Conservation (phyloP, 2,329 filamentous ascomycete species). For the Simplicillium sp. region DNA sequence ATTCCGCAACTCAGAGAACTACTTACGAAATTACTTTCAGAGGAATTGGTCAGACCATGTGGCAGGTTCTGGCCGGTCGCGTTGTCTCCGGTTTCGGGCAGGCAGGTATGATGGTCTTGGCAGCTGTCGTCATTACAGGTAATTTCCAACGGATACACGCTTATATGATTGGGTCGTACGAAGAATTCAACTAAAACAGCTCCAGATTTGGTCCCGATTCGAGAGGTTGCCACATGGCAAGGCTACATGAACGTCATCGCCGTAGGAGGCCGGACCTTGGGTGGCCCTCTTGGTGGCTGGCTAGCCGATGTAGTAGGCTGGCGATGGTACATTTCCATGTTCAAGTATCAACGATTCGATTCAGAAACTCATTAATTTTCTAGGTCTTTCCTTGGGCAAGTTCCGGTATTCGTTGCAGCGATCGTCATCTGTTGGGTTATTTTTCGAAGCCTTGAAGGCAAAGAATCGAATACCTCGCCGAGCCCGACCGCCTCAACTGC, state of each 20-base stretch:
- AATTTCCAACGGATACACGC: too few species aligned
- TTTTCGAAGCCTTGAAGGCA: conserved; percentile 19
- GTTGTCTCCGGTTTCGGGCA: conserved; percentile 42
- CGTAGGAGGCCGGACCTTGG: conserved; percentile 40
- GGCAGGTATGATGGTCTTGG: conserved; percentile 39
- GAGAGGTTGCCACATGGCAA: conserved; percentile 44
- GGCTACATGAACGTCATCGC: conserved; percentile 43
- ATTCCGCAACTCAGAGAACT: too few species aligned
- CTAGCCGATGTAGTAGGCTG: conserved; percentile 54
- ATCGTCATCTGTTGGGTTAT: conserved; percentile 41
- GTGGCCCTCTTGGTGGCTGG: conserved; percentile 46
- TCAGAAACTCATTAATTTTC: too few species aligned
- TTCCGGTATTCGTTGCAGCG: conserved; percentile 43
- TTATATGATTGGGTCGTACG: too few species aligned
- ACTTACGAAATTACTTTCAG: not conserved
- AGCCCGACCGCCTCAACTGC: conserved; percentile 5
- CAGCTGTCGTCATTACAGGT: conserved; percentile 43
- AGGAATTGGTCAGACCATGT: conserved; percentile 34
- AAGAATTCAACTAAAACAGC: not conserved
- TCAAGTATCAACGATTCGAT: too few species aligned
- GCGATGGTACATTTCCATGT: conserved; percentile 44
- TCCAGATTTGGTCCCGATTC: conserved; percentile 38
- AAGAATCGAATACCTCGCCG: conserved; percentile 13
- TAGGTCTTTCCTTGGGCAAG: conserved; percentile 46
- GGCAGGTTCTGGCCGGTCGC: conserved; percentile 38